A percentile compares a stretch with the other conserved stretches of the same genome.
phyloP scores from a whole-genome alignment of 2,329 filamentous ascomycete species.

The Epichloe baconii region DNA sequence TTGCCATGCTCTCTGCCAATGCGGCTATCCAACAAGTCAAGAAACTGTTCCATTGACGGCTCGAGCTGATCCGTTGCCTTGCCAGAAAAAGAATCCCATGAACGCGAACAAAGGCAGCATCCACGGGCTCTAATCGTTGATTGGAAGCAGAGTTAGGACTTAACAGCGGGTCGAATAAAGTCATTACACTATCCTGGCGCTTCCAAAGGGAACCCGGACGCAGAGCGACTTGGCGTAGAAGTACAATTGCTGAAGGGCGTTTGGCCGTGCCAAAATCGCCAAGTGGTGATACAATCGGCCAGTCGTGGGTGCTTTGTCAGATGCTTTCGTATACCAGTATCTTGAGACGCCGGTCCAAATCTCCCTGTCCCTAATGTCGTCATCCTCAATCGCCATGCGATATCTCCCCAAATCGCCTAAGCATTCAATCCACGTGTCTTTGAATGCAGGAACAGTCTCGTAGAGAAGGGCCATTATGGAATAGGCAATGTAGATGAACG shows the following conservation, averaged over 20 bases:
- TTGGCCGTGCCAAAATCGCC: constrained; percentile 61
- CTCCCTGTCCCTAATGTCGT: constrained; percentile 60
- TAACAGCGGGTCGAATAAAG: constrained; percentile 50
- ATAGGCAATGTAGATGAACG: constrained; percentile 81
- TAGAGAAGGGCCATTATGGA: constrained; percentile 79
- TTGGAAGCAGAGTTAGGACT: constrained; percentile 14
- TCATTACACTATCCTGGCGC: constrained; percentile 60
- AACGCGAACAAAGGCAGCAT: constrained; percentile 47
- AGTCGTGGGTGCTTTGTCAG: constrained; percentile 59
- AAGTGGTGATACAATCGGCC: constrained; percentile 82
- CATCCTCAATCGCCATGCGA: constrained; percentile 79
- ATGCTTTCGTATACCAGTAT: constrained; percentile 76
- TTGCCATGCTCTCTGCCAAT: constrained; percentile 35
- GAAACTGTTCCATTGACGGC: constrained; percentile 33
- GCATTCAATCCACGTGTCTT: constrained; percentile 89
- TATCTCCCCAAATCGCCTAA: constrained; percentile 77
- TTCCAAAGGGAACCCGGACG: constrained; percentile 51
- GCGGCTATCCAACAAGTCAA: constrained; percentile 39
- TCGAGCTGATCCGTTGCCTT: constrained; percentile 34
- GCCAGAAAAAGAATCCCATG: constrained; percentile 49
- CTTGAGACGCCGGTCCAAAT: constrained; percentile 70
- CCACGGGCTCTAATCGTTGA: constrained; percentile 27
- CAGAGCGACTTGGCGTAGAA: constrained; percentile 61
- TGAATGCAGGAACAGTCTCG: constrained; percentile 71
- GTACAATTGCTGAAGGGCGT: constrained; percentile 57